Base-by-base conservation (phyloP, 2,329 filamentous ascomycete genomes). In the Claviceps africana region DNA sequence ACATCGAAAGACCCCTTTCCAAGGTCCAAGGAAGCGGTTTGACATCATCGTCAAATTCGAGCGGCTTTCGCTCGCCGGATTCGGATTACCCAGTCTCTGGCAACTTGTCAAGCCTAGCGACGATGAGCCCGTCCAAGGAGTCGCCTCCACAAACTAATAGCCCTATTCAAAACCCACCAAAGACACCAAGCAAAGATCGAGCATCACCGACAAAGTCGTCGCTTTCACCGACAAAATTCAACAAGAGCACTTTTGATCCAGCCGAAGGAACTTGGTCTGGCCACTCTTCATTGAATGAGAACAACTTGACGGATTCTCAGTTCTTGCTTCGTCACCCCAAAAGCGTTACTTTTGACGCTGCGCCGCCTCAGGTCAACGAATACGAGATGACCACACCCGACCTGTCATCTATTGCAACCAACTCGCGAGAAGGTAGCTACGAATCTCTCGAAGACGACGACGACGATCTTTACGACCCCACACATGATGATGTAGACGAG, bases 341-440 rank as follows among this genome's bases (percentile, higher is more conserved):
- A 75, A 96, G 90, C 62, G 93, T 98, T 54, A 98, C 91, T 0
- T 98, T 98, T 65, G 89, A 97, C 69, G 86, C 85, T 39, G 89
- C 88, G 2, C 91, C 91, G 22, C 93, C 93, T 25, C 87, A 95
- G 64, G 79, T 98, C 62, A 95, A 97, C 64, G 93, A 98, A 70
- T 98, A 97, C 66, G 93, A 97, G 69, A 90, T 96, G 86, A 86
- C 88, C 35, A 98, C 93, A 2, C 93, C 93, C 11, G 93, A 96
- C 63, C 80, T 94, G n/a, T 96, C 91, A 1, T 95, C 90, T 0
- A 76, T 94, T 25, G 88, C 87, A 28, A 91, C 87, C 48, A 89
- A 85, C 59, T 97, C 91, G 13, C 85, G 91, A 9, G 88, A 96
- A 62, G 88, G 89, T 43, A 97, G 91, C 70, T 96, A 87, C 65